Percentiles rank a stretch among this genome's conserved stretches.
phyloP scores from a whole-genome alignment of 2,329 filamentous ascomycete species.

The Pseudogymnoascus pannorum region DNA sequence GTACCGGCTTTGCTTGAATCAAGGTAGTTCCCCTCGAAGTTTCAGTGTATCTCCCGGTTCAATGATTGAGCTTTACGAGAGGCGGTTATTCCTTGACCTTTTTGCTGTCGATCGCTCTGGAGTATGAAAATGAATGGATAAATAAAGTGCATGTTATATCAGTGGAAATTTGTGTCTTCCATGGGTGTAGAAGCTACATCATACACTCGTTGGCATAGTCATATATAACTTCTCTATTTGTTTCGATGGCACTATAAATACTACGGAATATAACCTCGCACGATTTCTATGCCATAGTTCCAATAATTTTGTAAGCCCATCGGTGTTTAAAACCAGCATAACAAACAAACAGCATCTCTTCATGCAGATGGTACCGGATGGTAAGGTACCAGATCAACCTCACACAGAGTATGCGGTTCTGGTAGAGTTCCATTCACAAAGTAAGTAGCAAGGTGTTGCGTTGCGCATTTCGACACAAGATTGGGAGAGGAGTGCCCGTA shows the following conservation, averaged over 20 bases:
- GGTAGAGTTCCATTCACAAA: background rate
- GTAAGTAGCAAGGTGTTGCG: background rate
- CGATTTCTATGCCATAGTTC: background rate
- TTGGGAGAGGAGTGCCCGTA: background rate
- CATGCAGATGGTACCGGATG: background rate
- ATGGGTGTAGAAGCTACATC: background rate
- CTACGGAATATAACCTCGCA: background rate
- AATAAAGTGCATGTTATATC: background rate
- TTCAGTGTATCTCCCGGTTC: background rate
- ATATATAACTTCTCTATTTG: background rate
- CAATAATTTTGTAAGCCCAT: no score
- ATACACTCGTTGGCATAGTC: background rate
- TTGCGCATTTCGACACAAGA: background rate
- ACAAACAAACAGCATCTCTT: background rate
- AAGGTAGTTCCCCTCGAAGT: background rate
- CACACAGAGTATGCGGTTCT: background rate
- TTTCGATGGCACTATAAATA: background rate
- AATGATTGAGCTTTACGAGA: no score
- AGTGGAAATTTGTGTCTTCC: background rate
- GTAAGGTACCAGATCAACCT: background rate
- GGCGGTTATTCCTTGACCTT: background rate
- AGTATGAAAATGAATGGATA: background rate
- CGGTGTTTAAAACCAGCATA: no score
- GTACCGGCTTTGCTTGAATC: conserved; percentile 37
- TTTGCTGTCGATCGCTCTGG: background rate